A percentile compares a stretch with the other conserved stretches of the same genome.
phyloP scores from a whole-genome alignment of 2,329 filamentous ascomycete genomes.

The Cryphonectria nitschkei region DNA sequence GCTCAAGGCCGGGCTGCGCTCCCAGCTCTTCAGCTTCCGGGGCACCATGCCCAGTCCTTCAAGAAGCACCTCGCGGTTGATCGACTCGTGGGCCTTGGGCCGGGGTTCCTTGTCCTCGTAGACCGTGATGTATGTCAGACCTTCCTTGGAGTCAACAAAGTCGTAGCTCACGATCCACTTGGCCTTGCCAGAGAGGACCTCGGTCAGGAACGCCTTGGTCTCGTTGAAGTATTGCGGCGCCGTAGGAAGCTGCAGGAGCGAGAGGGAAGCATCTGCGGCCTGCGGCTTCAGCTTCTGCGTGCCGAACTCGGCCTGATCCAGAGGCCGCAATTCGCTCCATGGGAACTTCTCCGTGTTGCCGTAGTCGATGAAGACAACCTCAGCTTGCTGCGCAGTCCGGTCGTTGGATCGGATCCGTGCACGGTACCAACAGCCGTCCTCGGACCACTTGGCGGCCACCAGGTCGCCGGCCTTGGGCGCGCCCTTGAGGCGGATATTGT shows the following conservation, averaged over 20 bases:
- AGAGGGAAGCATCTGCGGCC: conserved; percentile 83
- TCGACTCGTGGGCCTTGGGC: conserved; percentile 67
- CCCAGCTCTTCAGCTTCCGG: conserved; percentile 89
- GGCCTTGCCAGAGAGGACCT: conserved; percentile 73
- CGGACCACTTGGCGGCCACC: conserved; percentile 88
- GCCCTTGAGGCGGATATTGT: conserved; percentile 72
- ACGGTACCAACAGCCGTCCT: conserved; percentile 93
- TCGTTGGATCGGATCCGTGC: conserved; percentile 91
- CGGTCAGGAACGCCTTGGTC: conserved; percentile 73
- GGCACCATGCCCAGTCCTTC: conserved; percentile 91
- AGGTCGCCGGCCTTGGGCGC: conserved; percentile 89
- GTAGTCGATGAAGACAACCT: conserved; percentile 94
- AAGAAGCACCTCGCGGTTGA: conserved; percentile 85
- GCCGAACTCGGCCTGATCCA: conserved; percentile 78
- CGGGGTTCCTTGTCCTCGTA: conserved; percentile 73
- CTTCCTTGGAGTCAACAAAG: conserved; percentile 76
- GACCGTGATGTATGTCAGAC: conserved; percentile 82
- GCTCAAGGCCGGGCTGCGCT: conserved; percentile 70
- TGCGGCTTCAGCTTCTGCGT: conserved; percentile 82
- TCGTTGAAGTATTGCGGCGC: conserved; percentile 83
- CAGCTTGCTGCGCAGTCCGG: conserved; percentile 82
- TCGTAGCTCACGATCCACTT: conserved; percentile 87
- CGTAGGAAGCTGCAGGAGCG: conserved; percentile 85
- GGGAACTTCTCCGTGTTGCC: conserved; percentile 90
- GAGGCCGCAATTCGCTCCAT: conserved; percentile 81